phyloP scores from a whole-genome alignment of 139 green algal species.

The Haematococcus lacustris region DNA sequence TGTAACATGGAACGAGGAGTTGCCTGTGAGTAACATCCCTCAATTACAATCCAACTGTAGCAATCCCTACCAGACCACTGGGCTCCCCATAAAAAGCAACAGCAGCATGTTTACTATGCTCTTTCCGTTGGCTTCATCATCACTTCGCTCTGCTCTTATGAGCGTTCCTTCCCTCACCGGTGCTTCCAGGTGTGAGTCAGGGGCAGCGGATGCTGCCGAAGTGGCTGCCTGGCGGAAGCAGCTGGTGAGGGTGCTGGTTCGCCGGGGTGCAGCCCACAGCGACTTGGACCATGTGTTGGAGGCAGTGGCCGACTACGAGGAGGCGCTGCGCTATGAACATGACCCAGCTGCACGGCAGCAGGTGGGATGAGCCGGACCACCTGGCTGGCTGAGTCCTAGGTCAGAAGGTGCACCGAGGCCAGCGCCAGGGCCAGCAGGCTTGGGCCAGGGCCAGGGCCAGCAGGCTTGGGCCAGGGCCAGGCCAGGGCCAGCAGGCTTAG shows the following conservation, averaged over 20 bases:
- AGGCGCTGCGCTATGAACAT: too few species aligned
- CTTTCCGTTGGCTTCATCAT: neutral
- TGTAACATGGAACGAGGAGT: too few species aligned
- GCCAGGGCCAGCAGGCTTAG: too few species aligned
- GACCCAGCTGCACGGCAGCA: too few species aligned
- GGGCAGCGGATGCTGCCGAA: neutral
- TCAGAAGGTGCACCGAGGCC: too few species aligned
- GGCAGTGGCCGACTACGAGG: conserved; percentile 22
- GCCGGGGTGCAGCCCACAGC: conserved; percentile 13
- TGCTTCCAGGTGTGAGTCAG: conserved; percentile 9
- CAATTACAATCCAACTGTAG: too few species aligned
- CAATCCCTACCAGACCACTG: neutral
- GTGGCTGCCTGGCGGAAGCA: conserved; percentile 1
- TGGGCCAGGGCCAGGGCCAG: too few species aligned
- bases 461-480: too few species aligned
- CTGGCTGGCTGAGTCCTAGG: too few species aligned
- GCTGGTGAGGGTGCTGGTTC: conserved; percentile 7
- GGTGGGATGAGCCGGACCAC: too few species aligned
- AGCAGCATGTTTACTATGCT: neutral
- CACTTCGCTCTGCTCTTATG: neutral
- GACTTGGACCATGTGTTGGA: conserved; percentile 6
- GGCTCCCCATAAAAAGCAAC: neutral
- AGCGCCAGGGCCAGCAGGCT: too few species aligned
- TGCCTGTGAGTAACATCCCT: too few species aligned
- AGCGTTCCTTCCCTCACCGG: neutral